Evolutionary conservation across 495 filamentous ascomycete genomes (phyloP).

Genomic region (Xylaria cubensis): DNA sequence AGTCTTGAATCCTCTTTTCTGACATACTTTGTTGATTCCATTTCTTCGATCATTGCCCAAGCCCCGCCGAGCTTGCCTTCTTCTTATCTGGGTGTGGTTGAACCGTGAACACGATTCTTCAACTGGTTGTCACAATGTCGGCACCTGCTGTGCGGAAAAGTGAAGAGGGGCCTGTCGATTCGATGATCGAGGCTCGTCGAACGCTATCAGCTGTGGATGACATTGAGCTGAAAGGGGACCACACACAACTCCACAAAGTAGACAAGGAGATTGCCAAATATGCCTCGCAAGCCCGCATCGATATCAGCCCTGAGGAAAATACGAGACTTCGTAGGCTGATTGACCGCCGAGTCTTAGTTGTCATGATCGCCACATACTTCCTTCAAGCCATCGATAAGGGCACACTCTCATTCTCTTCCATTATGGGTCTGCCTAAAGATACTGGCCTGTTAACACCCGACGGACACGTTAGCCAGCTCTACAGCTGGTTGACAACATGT

Average conservation of each 20-base stretch:
- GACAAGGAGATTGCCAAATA: slow-evolving; percentile 72
- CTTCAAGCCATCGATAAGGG: slow-evolving; percentile 77
- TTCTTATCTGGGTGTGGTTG: background rate
- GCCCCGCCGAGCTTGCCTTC: background rate
- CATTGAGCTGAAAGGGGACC: slow-evolving; percentile 53
- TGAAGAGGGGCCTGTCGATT: slow-evolving; percentile 37
- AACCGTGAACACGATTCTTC: background rate
- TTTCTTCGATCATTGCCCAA: background rate
- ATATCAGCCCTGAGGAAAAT: slow-evolving; percentile 62
- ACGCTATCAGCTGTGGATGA: slow-evolving; percentile 46
- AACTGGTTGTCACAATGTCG: slow-evolving; percentile 4
- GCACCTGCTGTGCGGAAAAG: background rate
- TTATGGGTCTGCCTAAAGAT: slow-evolving; percentile 70
- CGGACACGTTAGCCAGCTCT: slow-evolving; percentile 46
- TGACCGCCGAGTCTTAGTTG: slow-evolving; percentile 54
- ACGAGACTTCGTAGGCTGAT: slow-evolving; percentile 58
- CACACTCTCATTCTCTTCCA: slow-evolving; percentile 71
- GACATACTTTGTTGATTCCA: background rate
- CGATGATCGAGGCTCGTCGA: slow-evolving; percentile 58
- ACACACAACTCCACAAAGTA: slow-evolving; percentile 59
- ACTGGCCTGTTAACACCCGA: slow-evolving; percentile 59
- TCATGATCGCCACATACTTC: slow-evolving; percentile 70
- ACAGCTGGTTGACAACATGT: slow-evolving; percentile 60
- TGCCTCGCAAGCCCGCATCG: slow-evolving; percentile 53
- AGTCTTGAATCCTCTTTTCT: background rate